These are phyloP conservation scores for Gynandropsis gynandra DNA, from an alignment of 345 rosid genomes.

Conservation along the genomic window DNA sequence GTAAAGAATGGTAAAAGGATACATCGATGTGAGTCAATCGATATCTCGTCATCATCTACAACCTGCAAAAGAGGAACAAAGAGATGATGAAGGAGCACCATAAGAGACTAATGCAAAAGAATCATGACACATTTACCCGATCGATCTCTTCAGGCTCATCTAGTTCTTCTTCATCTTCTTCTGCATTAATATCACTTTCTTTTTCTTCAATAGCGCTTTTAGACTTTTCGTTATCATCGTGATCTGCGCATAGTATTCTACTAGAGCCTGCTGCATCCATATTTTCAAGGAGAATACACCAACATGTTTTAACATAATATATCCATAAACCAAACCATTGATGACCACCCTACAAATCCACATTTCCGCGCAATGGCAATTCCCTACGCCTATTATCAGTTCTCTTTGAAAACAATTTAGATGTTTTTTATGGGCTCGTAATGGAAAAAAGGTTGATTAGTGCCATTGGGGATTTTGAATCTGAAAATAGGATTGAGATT, in stretches of 20 bases:
- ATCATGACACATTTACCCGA: slow-evolving; percentile 33
- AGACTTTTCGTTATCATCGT: slow-evolving; percentile 34
- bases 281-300: background rate
- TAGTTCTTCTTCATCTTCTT: slow-evolving; percentile 56
- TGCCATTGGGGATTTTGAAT: too few relatives aligned
- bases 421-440: too few relatives aligned
- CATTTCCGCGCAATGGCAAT: too few relatives aligned
- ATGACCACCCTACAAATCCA: too few relatives aligned
- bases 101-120: background rate
- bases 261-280: slow-evolving; percentile 1
- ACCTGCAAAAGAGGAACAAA: slow-evolving; percentile 35
- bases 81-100: slow-evolving; percentile 1
- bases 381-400: too few relatives aligned
- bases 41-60: slow-evolving; percentile 47
- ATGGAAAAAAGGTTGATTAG: too few relatives aligned
- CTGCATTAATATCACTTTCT: slow-evolving; percentile 44
- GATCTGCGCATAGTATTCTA: slow-evolving; percentile 24
- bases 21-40: slow-evolving; percentile 46
- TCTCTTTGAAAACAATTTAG: too few relatives aligned
- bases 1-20: slow-evolving; percentile 36
- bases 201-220: slow-evolving; percentile 33
- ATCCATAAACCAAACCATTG: slow-evolving; percentile 2
- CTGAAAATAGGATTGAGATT: too few relatives aligned
- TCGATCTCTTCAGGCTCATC: slow-evolving; percentile 54
- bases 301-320: background rate